phyloP scores from a whole-genome alignment of 2,329 filamentous ascomycete genomes.

The Bipolaris victoriae region DNA sequence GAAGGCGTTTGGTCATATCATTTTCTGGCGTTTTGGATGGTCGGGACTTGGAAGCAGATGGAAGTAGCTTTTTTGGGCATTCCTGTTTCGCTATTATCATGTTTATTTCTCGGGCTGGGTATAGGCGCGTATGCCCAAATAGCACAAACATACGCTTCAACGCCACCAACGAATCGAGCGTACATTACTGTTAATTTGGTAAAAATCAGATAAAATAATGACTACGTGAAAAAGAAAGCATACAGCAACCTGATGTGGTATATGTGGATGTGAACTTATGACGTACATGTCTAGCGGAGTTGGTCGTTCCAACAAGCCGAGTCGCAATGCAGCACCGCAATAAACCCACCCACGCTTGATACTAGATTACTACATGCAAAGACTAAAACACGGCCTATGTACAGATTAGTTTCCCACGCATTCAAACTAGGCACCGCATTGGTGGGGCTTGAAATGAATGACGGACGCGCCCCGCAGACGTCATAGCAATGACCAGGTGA shows the following conservation, averaged over 20 bases:
- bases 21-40: slow-evolving; percentile 21
- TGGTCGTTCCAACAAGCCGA: not conserved
- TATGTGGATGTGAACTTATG: not conserved
- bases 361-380: slow-evolving; percentile 13
- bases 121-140: not conserved
- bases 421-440: slow-evolving; percentile 15
- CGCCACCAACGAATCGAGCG: not conserved
- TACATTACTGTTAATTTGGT: not conserved
- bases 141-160: not conserved
- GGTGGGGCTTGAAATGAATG: slow-evolving; percentile 30
- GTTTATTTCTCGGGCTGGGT: not conserved
- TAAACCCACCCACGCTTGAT: slow-evolving; percentile 1
- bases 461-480: slow-evolving; percentile 39
- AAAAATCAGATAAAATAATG: not conserved
- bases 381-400: slow-evolving; percentile 13
- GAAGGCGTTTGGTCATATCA: slow-evolving; percentile 38
- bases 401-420: slow-evolving; percentile 14
- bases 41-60: not conserved
- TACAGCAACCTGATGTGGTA: not conserved
- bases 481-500: slow-evolving; percentile 27
- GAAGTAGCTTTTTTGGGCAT: not conserved
- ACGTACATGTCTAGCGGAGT: not conserved
- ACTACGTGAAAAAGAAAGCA: not conserved
- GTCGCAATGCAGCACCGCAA: not conserved
- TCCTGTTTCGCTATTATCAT: not conserved